phyloP scores from a whole-genome alignment of 129 eudicot genomes.

The Erigeron canadensis region DNA sequence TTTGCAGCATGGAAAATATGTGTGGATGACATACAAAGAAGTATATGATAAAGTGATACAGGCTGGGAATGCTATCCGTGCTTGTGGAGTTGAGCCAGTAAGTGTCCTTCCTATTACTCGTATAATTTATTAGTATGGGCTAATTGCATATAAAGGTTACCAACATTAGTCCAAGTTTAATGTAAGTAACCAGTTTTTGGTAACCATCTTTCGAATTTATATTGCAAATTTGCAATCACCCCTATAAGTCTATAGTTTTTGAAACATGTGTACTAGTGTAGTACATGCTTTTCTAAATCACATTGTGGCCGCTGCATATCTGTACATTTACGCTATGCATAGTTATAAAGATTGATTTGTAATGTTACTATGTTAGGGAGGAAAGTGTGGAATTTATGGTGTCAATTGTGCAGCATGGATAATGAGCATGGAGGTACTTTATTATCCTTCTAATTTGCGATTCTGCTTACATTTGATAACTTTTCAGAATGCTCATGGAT shows the following conservation, averaged over 20 bases:
- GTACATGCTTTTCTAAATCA: not conserved
- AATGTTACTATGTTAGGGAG: conserved; percentile 66
- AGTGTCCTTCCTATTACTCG: conserved; percentile 25
- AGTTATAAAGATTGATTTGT: conserved; percentile 22
- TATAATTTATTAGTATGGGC: too few species aligned
- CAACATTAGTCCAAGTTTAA: not conserved
- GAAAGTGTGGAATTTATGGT: conserved; percentile 86
- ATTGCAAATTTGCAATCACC: not conserved
- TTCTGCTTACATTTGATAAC: not conserved
- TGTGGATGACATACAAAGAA: conserved; percentile 83
- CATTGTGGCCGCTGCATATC: conserved; percentile 4
- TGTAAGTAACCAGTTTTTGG: too few species aligned
- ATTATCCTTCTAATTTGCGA: not conserved
- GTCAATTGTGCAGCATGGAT: conserved; percentile 85
- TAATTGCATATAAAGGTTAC: not conserved
- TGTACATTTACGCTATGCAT: conserved; percentile 12
- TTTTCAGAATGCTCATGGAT: too few species aligned
- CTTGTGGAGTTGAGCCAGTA: conserved; percentile 75
- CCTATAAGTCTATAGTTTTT: not conserved
- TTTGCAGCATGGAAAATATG: conserved; percentile 76
- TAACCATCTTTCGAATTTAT: not conserved
- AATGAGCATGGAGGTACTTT: conserved; percentile 90
- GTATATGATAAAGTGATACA: conserved; percentile 69
- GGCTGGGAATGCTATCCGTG: conserved; percentile 72
- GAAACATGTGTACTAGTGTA: not conserved